Evolutionary conservation across 2,329 filamentous ascomycete species (phyloP).

Genomic region (Colletotrichum sublineola): DNA sequence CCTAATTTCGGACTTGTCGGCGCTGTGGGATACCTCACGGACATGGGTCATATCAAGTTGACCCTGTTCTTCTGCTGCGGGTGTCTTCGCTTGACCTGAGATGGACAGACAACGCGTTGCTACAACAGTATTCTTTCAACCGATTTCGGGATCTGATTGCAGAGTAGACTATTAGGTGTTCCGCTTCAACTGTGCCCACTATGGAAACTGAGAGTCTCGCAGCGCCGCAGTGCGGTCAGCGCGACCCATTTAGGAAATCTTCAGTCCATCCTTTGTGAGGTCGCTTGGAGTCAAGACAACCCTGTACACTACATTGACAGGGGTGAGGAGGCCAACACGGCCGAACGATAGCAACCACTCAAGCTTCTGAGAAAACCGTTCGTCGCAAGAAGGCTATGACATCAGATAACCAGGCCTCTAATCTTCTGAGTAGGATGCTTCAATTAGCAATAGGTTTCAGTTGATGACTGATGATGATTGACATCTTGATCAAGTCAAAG

Average conservation of each 20-base stretch:
- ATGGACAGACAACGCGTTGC: slow-evolving; percentile 28
- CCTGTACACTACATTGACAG: neutral
- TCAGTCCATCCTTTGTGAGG: no score
- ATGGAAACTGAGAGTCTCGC: no score
- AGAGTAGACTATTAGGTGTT: no score
- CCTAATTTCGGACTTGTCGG: slow-evolving; percentile 17
- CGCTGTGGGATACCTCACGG: slow-evolving; percentile 34
- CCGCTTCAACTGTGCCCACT: no score
- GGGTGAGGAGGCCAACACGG: neutral
- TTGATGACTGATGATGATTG: neutral
- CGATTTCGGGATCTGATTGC: no score
- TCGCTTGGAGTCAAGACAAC: no score
- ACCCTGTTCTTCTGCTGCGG: slow-evolving; percentile 7
- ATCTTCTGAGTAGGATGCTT: neutral
- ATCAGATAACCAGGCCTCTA: neutral
- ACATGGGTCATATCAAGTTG: slow-evolving; percentile 36
- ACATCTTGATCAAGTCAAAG: neutral
- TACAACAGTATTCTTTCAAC: no score
- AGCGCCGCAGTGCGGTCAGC: no score
- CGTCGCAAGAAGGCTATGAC: neutral
- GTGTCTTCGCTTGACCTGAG: slow-evolving; percentile 19
- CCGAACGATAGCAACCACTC: neutral
- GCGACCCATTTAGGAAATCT: no score
- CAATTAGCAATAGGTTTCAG: neutral
- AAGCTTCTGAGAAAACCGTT: neutral